These are phyloP conservation scores for Phytophthora agathidicida DNA, from an alignment of 352 stramenopile genomes.

Conservation along the genomic window DNA sequence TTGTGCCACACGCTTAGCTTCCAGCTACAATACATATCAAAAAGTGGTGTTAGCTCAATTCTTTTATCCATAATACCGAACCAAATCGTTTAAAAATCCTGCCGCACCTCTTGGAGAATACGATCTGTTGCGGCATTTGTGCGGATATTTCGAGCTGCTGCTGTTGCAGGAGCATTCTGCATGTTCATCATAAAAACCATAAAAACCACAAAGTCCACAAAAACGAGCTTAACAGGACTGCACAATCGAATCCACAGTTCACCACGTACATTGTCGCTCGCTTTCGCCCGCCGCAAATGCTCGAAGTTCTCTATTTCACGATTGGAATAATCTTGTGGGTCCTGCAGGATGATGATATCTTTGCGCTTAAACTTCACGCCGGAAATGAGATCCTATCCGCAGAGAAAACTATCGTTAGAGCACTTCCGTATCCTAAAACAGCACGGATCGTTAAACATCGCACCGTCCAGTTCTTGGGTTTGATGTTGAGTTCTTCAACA, in stretches of 20 bases:
- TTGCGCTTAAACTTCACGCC: slow-evolving; percentile 92
- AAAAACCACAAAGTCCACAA: background rate
- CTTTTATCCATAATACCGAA: background rate
- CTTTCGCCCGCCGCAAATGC: slow-evolving; percentile 88
- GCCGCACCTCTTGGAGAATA: slow-evolving; percentile 73
- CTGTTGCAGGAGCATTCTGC: slow-evolving; percentile 16
- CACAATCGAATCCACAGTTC: no score
- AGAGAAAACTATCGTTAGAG: slow-evolving; percentile 21
- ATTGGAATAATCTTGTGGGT: slow-evolving; percentile 90
- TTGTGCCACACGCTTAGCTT: slow-evolving; percentile 66
- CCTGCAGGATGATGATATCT: slow-evolving; percentile 96
- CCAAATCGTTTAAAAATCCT: background rate
- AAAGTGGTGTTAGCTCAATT: background rate
- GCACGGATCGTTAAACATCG: background rate
- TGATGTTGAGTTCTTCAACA: slow-evolving; percentile 98
- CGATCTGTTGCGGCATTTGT: slow-evolving; percentile 85
- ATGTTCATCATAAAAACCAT: no score
- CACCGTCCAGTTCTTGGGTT: slow-evolving; percentile 96
- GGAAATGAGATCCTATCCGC: slow-evolving; percentile 90
- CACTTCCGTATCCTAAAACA: background rate
- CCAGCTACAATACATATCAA: slow-evolving; percentile 43
- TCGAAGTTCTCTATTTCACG: slow-evolving; percentile 98
- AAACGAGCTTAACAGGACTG: no score
- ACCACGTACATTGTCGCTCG: slow-evolving; percentile 41
- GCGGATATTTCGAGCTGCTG: slow-evolving; percentile 64